Conservation (phyloP, 495 filamentous ascomycete genomes). For the Tuber borchii region DNA sequence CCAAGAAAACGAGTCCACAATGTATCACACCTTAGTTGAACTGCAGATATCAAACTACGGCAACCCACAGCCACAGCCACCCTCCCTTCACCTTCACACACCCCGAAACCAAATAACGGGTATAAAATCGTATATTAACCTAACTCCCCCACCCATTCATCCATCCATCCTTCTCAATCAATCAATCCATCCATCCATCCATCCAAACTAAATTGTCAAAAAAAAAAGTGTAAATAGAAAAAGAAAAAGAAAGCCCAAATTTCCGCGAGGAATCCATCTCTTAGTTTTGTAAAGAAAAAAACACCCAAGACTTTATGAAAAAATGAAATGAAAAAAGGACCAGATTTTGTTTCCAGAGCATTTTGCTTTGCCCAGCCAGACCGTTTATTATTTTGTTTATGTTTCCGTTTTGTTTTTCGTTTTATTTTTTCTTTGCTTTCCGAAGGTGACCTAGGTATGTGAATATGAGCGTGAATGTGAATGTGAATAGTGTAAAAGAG, state of each 20-base stretch:
- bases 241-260: not conserved
- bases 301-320: not conserved
- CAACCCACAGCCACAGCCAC: not conserved
- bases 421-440: not conserved
- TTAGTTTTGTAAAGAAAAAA: not conserved
- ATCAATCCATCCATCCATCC: not conserved
- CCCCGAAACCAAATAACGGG: not conserved
- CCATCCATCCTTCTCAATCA: not conserved
- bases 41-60: not conserved
- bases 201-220: not conserved
- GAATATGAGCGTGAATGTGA: not conserved
- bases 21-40: not conserved
- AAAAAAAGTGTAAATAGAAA: not conserved
- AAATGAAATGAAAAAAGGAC: not conserved
- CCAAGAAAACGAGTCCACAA: not conserved
- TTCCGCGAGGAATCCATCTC: conserved; percentile 4
- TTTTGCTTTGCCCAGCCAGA: not conserved
- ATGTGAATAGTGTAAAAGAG: not conserved
- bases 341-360: not conserved
- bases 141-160: not conserved
- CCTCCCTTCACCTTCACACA: not conserved
- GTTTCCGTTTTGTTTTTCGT: not conserved
- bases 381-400: not conserved
- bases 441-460: not conserved
- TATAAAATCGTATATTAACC: conserved; percentile 3